Evolutionary conservation across 2,329 filamentous ascomycete species (phyloP).

Genomic region (Aspergillus ruber): DNA sequence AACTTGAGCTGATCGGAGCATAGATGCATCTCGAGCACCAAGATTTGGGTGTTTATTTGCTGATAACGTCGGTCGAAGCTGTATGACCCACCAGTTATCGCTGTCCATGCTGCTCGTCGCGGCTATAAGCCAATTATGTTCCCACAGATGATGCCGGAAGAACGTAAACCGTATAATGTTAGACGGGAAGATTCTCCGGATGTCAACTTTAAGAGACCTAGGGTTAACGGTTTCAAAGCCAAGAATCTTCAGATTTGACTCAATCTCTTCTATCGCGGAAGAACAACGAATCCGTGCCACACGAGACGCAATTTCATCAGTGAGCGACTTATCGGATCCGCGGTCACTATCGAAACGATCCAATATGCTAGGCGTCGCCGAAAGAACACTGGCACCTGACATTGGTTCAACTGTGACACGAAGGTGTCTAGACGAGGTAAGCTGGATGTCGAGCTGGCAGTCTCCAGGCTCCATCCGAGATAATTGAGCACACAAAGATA

Average conservation of each 20-base stretch:
- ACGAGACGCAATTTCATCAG: slow-evolving; percentile 35
- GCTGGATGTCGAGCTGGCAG: slow-evolving; percentile 61
- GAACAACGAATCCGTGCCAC: slow-evolving; percentile 33
- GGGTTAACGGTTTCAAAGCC: slow-evolving; percentile 34
- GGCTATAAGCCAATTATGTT: slow-evolving; percentile 63
- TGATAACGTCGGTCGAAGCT: slow-evolving; percentile 18
- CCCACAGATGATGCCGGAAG: slow-evolving; percentile 68
- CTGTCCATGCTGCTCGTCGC: slow-evolving; percentile 64
- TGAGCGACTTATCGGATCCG: slow-evolving; percentile 47
- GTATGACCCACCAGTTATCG: slow-evolving; percentile 71
- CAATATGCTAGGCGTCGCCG: slow-evolving; percentile 55
- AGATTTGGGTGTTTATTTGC: slow-evolving; percentile 8
- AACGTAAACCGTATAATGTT: slow-evolving; percentile 61
- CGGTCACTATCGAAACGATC: slow-evolving; percentile 58
- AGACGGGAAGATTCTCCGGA: slow-evolving; percentile 56
- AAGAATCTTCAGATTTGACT: slow-evolving; percentile 28
- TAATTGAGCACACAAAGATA: slow-evolving; percentile 53
- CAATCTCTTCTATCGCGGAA: slow-evolving; percentile 35
- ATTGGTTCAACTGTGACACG: slow-evolving; percentile 66
- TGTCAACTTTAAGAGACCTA: slow-evolving; percentile 35
- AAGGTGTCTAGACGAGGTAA: slow-evolving; percentile 57
- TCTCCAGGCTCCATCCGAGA: slow-evolving; percentile 59
- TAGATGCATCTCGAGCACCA: slow-evolving; percentile 7
- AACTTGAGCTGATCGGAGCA: slow-evolving; percentile 20
- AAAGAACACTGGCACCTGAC: slow-evolving; percentile 68